Percentiles rank a stretch among this genome's conserved stretches.
Evolutionary conservation across 1,139 yeast species (phyloP).

Genomic region (Chernovozyma sophiae-reginae): DNA sequence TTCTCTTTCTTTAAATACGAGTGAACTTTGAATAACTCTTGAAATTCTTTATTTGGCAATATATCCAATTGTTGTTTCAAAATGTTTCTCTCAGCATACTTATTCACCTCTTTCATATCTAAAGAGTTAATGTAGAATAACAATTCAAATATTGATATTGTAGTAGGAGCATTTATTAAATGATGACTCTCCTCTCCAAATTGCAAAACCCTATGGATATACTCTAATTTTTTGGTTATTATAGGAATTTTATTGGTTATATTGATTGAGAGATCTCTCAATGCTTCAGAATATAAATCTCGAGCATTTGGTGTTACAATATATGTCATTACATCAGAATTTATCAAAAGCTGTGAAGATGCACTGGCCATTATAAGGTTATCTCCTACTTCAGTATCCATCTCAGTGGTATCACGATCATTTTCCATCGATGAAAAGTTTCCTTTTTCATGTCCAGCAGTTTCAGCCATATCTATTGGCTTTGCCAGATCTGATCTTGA

Average conservation of each 20-base stretch:
- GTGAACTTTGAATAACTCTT: background rate
- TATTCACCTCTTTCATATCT: constrained; percentile 9
- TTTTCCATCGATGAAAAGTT: background rate
- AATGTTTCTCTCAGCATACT: background rate
- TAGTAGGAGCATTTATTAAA: constrained; percentile 36
- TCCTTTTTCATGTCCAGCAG: background rate
- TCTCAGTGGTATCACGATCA: background rate
- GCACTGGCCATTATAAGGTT: constrained; percentile 38
- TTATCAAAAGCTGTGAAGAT: constrained; percentile 32
- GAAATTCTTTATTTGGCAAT: background rate
- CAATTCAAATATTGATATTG: constrained; percentile 48
- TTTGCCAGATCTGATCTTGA: constrained; percentile 19
- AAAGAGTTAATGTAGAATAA: constrained; percentile 26
- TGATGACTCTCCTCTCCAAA: constrained; percentile 35
- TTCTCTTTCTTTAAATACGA: background rate
- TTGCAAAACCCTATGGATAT: constrained; percentile 53
- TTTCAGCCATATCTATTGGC: background rate
- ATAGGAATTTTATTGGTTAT: constrained; percentile 31
- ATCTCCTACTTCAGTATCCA: constrained; percentile 13
- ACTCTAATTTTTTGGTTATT: constrained; percentile 41
- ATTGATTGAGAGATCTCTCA: constrained; percentile 27
- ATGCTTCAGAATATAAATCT: constrained; percentile 22
- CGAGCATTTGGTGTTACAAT: constrained; percentile 36
- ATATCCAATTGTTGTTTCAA: constrained; percentile 2
- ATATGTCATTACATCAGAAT: constrained; percentile 35